These are phyloP conservation scores for Syzygium malaccense DNA, from an alignment of 441 rosid genomes.

Conservation along the genomic window DNA sequence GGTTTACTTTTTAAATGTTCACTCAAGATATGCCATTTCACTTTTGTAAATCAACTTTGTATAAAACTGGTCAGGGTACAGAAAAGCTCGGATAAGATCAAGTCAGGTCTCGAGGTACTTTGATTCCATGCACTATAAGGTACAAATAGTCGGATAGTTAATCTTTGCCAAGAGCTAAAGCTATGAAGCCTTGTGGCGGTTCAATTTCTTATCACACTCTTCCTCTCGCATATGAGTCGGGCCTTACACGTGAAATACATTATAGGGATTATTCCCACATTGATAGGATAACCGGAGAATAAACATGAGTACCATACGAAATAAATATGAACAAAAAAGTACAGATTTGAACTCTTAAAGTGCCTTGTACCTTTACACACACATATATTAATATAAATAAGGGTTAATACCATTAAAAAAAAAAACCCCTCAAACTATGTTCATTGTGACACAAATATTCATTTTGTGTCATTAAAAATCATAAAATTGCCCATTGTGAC, in stretches of 20 bases:
- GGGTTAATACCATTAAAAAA: too few relatives aligned
- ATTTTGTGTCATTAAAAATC: too few relatives aligned
- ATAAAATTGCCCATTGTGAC: too few relatives aligned
- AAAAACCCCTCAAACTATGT: too few relatives aligned
- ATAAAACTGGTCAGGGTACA: background rate
- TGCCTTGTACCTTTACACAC: background rate
- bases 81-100: background rate
- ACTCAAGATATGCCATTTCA: background rate
- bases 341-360: background rate
- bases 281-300: background rate
- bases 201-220: background rate
- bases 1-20: background rate
- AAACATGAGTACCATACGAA: background rate
- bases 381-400: too few relatives aligned
- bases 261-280: background rate
- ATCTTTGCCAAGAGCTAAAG: background rate
- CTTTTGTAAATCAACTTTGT: background rate
- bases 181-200: background rate
- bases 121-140: background rate
- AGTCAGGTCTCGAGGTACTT: background rate
- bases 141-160: background rate
- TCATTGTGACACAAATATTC: too few relatives aligned
- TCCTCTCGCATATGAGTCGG: background rate
- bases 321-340: background rate
- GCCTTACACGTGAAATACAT: background rate